Evolutionary conservation across 768 basidiomycete species (phyloP).

Genomic region (Tulasnella calospora): DNA sequence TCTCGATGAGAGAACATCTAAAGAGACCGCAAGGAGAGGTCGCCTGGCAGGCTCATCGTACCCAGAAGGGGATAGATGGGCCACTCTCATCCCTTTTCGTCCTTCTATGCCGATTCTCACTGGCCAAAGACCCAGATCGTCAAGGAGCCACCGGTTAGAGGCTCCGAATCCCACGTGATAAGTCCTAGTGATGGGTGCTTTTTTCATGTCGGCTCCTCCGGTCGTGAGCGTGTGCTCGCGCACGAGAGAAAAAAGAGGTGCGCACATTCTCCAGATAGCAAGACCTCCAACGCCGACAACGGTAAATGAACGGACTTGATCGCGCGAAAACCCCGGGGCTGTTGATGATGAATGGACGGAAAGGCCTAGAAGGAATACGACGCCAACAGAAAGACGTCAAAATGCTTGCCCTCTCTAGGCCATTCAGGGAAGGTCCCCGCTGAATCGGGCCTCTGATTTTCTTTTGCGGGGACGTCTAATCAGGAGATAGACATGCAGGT

Average conservation of each 20-base stretch:
- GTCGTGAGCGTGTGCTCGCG: background rate
- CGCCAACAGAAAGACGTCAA: slow-evolving; percentile 1
- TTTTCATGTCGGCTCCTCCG: background rate
- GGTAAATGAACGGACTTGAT: background rate
- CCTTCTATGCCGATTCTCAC: background rate
- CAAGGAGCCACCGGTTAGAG: background rate
- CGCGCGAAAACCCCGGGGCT: background rate
- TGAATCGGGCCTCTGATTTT: background rate
- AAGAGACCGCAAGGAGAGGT: background rate
- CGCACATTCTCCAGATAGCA: slow-evolving; percentile 4
- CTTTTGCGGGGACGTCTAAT: background rate
- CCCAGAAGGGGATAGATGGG: background rate
- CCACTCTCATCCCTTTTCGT: background rate
- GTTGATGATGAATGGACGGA: background rate
- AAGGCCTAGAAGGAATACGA: background rate
- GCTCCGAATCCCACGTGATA: background rate
- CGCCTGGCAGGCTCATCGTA: background rate
- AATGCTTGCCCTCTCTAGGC: background rate
- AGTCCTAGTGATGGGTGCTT: background rate
- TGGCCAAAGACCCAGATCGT: background rate
- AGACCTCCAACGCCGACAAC: background rate
- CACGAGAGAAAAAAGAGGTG: background rate
- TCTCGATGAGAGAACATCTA: background rate
- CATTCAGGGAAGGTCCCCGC: background rate
- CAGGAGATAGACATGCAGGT: background rate